Conservation (phyloP, 495 filamentous ascomycete genomes). For the Chlorociboria aeruginascens region DNA sequence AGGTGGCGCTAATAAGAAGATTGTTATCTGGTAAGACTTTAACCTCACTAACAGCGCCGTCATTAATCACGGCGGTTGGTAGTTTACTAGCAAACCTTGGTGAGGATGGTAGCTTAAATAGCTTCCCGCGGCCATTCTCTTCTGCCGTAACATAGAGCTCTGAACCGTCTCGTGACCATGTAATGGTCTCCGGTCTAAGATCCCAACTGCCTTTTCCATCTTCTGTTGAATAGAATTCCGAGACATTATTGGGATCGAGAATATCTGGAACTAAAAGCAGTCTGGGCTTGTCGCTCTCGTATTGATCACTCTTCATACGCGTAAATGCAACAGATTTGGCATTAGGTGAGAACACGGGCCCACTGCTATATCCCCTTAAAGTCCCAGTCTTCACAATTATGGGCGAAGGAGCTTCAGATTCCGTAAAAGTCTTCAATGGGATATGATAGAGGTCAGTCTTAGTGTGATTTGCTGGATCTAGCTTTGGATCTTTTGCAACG, state of each 20-base stretch:
- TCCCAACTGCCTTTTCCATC: constrained; percentile 59
- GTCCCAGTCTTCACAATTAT: constrained; percentile 34
- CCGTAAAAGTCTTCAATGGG: constrained; percentile 47
- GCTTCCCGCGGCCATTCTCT: constrained; percentile 45
- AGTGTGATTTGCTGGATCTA: constrained; percentile 71
- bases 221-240: constrained; percentile 49
- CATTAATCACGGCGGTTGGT: constrained; percentile 43
- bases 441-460: constrained; percentile 68
- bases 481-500: constrained; percentile 59
- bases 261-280: constrained; percentile 54
- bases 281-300: constrained; percentile 81
- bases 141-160: constrained; percentile 57
- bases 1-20: constrained; percentile 54
- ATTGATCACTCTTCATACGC: constrained; percentile 66
- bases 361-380: constrained; percentile 59
- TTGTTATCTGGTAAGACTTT: constrained; percentile 38
- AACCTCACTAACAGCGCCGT: constrained; percentile 50
- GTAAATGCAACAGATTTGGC: constrained; percentile 69
- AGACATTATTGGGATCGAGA: constrained; percentile 43
- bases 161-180: constrained; percentile 53
- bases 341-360: constrained; percentile 64
- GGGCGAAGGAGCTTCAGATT: constrained; percentile 32
- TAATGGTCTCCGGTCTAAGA: constrained; percentile 48
- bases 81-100: constrained; percentile 35
- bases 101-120: constrained; percentile 51